phyloP scores from a whole-genome alignment of 805 yeast genomes.

The Candida tallmaniae region DNA sequence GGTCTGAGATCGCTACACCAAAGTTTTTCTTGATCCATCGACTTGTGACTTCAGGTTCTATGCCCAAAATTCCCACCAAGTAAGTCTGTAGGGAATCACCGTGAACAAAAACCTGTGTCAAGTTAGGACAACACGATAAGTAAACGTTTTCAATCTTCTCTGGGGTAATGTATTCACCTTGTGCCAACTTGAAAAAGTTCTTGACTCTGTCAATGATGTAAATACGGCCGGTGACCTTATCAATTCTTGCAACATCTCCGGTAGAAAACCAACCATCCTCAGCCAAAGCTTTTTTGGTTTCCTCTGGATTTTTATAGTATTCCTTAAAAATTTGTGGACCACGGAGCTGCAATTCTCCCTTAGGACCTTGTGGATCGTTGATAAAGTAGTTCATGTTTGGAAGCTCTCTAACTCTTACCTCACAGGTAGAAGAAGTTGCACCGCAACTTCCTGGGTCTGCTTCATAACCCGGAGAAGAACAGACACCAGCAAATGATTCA shows the following conservation, averaged over 20 bases:
- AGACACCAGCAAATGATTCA: constrained; percentile 57
- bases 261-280: constrained; percentile 55
- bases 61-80: constrained; percentile 59
- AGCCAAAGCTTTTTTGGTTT: constrained; percentile 41
- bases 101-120: constrained; percentile 54
- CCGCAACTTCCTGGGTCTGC: constrained; percentile 32
- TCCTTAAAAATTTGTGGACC: constrained; percentile 55
- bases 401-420: constrained; percentile 56
- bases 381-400: constrained; percentile 55
- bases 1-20: constrained; percentile 14
- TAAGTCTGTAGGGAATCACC: constrained; percentile 58
- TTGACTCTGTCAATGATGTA: constrained; percentile 69
- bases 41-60: constrained; percentile 41
- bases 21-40: constrained; percentile 17
- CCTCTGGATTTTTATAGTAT: constrained; percentile 48
- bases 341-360: constrained; percentile 53
- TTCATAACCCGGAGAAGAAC: constrained; percentile 39
- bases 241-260: constrained; percentile 46
- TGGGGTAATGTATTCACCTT: constrained; percentile 63
- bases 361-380: constrained; percentile 24
- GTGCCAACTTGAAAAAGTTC: constrained; percentile 64
- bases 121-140: constrained; percentile 44
- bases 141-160: constrained; percentile 69
- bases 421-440: constrained; percentile 47
- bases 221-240: constrained; percentile 39